Percentiles rank a stretch among this genome's conserved stretches.
phyloP scores from a whole-genome alignment of 2,329 filamentous ascomycete species.

The Ophiostoma himal-ulmi region DNA sequence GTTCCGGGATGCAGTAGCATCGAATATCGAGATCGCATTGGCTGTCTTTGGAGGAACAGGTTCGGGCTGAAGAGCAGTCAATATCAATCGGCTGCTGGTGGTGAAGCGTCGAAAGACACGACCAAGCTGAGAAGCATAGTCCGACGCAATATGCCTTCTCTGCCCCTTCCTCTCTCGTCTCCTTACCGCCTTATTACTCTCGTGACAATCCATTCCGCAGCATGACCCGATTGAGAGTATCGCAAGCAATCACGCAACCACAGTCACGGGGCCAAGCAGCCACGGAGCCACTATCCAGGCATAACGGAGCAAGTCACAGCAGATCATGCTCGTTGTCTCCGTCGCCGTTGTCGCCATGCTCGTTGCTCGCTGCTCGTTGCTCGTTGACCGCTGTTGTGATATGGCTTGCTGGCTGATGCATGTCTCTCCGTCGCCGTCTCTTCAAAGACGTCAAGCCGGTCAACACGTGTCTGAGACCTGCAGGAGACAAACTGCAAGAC shows the following conservation, averaged over 20 bases:
- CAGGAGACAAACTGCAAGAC: background rate
- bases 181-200: background rate
- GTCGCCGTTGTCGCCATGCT: background rate
- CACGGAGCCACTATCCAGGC: background rate
- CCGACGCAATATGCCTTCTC: no score
- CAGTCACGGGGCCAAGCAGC: no score
- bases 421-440: background rate
- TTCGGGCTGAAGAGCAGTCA: background rate
- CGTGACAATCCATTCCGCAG: background rate
- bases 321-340: background rate
- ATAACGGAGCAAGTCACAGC: background rate
- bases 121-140: no score
- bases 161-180: no score
- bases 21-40: background rate
- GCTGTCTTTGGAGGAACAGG: no score
- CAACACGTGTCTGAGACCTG: slow-evolving; percentile 8
- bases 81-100: background rate
- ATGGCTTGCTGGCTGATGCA: no score
- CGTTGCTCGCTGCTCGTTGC: background rate
- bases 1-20: background rate
- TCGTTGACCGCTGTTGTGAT: background rate
- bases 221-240: no score
- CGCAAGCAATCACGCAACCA: no score
- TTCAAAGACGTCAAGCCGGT: background rate
- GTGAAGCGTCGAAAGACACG: no score